Evolutionary conservation across 129 eudicot genomes (phyloP), one percentile per base, ranked within the genome.

Genomic region (Artemisia annua): DNA sequence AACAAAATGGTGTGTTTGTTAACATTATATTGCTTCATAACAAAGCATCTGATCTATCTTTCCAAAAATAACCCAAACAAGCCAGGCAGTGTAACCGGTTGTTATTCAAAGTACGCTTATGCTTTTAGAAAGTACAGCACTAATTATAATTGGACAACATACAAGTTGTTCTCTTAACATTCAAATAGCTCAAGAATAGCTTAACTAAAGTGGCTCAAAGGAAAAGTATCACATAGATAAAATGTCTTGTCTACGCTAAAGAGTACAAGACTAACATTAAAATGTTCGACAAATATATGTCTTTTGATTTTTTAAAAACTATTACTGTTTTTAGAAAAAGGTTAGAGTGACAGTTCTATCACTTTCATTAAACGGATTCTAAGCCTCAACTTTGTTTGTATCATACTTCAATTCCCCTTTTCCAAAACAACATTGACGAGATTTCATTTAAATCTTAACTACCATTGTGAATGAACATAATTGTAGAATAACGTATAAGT

Each of bases 11-110:
- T 64, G 65, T 55, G 59, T 44, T 55, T 75, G 64, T 77, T 26
- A 39, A 16, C 63, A 68, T 24, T 24, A 24, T 24, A 24, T 77
- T 69, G 67, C 72, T 78, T 63, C 72, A 52, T 64, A 43, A 70
- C 66, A 63, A 71, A 78, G 67, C 59, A 63, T 52, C 76, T 46
- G 26, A 70, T 59, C 60, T 70, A 44, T 53, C 72, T 78, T 78
- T 70, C 82, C 66, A 53, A 63, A 78, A 22, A 55, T 62, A 70
- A 70, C 35, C 81, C 75, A 77, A 77, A 56, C 20, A 60, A 65
- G 16, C 59, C 32, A 75, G 67, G 67, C 66, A 75, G n/a, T 35
- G 28, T 32, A 75, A 65, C 26, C 18, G 22, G 67, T 72, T 4
- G 59, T 20, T 28, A 32, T n/a, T 57, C 67, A 39, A 71, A 20